Percentiles rank a stretch among this genome's conserved stretches.
These are phyloP conservation scores for Nemania sp. DNA, from an alignment of 2,329 filamentous ascomycete genomes.

Conservation along the genomic window DNA sequence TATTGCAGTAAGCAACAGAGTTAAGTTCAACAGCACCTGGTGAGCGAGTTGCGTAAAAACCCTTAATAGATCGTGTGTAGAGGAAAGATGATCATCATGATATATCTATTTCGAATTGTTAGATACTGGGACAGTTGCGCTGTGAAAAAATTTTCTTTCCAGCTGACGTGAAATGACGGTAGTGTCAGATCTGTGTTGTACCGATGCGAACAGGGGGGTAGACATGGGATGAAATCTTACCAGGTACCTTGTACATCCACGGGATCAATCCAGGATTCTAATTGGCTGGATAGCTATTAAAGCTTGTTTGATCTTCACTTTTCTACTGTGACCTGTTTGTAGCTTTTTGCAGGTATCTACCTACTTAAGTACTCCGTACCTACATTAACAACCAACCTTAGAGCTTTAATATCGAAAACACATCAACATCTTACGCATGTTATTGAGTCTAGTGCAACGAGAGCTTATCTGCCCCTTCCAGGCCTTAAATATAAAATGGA, in stretches of 20 bases:
- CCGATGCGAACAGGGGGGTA: not conserved
- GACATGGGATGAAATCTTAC: not conserved
- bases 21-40: not conserved
- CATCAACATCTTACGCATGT: no score
- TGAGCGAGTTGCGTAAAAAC: not conserved
- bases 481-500: no score
- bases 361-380: no score
- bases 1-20: not conserved
- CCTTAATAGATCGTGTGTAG: not conserved
- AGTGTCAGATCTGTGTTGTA: constrained; percentile 21
- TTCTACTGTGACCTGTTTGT: no score
- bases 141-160: constrained; percentile 27
- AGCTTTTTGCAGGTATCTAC: no score
- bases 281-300: not conserved
- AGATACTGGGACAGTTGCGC: constrained; percentile 6
- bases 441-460: no score
- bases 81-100: not conserved
- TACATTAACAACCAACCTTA: no score
- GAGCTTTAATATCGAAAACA: no score
- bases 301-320: no score
- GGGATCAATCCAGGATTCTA: not conserved
- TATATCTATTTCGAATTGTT: not conserved
- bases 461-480: not conserved
- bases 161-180: constrained; percentile 38
- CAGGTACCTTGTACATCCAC: constrained; percentile 2